phyloP scores from a whole-genome alignment of 2,329 filamentous ascomycete species.

The Paraphaeosphaeria minitans region DNA sequence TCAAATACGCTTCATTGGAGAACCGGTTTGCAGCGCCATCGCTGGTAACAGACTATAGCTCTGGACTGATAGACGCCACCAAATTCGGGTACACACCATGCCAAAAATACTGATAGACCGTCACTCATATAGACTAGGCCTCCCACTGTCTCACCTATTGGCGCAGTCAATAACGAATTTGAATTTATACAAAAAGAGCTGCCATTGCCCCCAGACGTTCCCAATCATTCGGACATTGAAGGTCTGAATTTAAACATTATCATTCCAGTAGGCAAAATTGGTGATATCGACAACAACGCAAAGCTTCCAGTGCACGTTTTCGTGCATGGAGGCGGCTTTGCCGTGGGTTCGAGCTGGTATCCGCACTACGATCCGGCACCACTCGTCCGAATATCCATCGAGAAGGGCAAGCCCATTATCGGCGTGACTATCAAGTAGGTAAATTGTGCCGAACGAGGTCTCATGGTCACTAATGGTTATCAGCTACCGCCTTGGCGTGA shows the following conservation, averaged over 20 bases:
- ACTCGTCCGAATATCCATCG: conserved; percentile 53
- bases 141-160: conserved; percentile 47
- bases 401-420: conserved; percentile 54
- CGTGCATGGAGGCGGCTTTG: conserved; percentile 60
- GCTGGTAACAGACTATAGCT: conserved; percentile 32
- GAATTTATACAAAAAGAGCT: conserved; percentile 56
- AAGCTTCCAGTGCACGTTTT: conserved; percentile 59
- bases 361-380: conserved; percentile 57
- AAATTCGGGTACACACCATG: conserved; percentile 43
- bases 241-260: conserved; percentile 61
- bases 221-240: conserved; percentile 53
- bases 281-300: conserved; percentile 24
- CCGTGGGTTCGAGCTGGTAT: conserved; percentile 57
- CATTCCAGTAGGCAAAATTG: conserved; percentile 43
- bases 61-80: conserved; percentile 37
- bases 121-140: conserved; percentile 18
- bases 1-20: conserved; percentile 47
- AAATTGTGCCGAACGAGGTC: conserved; percentile 41
- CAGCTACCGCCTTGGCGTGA: conserved; percentile 40
- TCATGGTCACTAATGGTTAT: neutral
- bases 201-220: conserved; percentile 41
- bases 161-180: conserved; percentile 54
- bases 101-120: neutral
- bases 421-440: conserved; percentile 53
- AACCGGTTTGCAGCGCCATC: conserved; percentile 45